A percentile compares a stretch with the other conserved stretches of the same genome.
phyloP scores from a whole-genome alignment of 345 rosid species.

The Pugionium dolabratum region DNA sequence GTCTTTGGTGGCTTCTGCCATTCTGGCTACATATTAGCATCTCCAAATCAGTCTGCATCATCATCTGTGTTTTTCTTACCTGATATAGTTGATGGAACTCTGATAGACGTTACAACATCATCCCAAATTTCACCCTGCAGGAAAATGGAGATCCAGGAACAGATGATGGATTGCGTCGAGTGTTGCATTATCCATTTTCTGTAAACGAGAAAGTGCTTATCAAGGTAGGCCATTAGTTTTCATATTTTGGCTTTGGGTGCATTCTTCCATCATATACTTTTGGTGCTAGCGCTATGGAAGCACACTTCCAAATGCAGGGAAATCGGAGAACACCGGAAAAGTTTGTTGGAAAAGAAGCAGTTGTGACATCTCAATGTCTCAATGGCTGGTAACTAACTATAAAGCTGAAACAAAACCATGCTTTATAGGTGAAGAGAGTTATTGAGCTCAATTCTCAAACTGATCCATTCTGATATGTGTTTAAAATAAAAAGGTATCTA shows the following conservation, averaged over 20 bases:
- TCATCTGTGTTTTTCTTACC: conserved; percentile 2
- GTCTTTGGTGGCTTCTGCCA: conserved; percentile 15
- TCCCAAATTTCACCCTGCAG: conserved; percentile 42
- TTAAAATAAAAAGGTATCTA: conserved; percentile 61
- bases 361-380: conserved; percentile 93
- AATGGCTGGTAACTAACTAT: conserved; percentile 76
- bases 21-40: not conserved
- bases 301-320: conserved; percentile 58
- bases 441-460: conserved; percentile 10
- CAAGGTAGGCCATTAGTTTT: conserved; percentile 52
- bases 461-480: conserved; percentile 3
- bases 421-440: conserved; percentile 17
- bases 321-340: conserved; percentile 93
- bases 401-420: conserved; percentile 25
- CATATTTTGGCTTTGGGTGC: not conserved
- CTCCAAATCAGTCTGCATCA: conserved; percentile 15
- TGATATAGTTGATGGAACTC: conserved; percentile 17
- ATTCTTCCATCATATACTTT: not conserved
- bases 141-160: conserved; percentile 72
- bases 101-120: not conserved
- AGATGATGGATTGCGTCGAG: conserved; percentile 67
- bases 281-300: conserved; percentile 19
- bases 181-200: conserved; percentile 86
- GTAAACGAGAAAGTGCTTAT: conserved; percentile 94
- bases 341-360: conserved; percentile 96